Conservation (phyloP, 345 rosid species). For the Clausena lansium region DNA sequence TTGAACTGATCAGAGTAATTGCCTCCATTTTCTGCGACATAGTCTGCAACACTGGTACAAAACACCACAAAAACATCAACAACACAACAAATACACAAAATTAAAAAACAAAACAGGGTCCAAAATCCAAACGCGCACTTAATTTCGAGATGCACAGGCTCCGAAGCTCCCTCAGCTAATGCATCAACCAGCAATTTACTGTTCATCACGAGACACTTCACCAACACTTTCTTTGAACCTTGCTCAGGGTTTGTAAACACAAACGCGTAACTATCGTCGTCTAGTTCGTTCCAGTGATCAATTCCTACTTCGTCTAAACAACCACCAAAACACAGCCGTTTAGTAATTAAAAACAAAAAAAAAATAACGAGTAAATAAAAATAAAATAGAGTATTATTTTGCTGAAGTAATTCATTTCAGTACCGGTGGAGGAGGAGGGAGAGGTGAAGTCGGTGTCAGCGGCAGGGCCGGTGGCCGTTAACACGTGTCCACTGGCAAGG, state of each 20-base stretch:
- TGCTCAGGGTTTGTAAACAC: conserved; percentile 56
- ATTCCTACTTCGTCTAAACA: conserved; percentile 67
- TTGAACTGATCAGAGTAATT: conserved; percentile 59
- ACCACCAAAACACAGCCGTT: conserved; percentile 12
- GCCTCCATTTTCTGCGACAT: conserved; percentile 39
- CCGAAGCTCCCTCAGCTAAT: conserved; percentile 43
- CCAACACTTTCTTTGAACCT: conserved; percentile 49
- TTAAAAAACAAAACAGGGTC: neutral
- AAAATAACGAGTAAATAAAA: too few species aligned
- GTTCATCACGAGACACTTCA: conserved; percentile 67
- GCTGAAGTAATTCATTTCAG: neutral
- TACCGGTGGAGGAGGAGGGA: conserved; percentile 46
- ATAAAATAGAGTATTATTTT: too few species aligned
- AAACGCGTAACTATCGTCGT: conserved; percentile 61
- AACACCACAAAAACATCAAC: neutral
- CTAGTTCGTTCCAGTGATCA: conserved; percentile 72
- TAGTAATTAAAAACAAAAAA: neutral
- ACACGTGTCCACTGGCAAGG: conserved; percentile 61
- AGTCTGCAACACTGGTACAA: conserved; percentile 52
- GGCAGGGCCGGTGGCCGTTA: conserved; percentile 63
- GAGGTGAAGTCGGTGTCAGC: conserved; percentile 62
- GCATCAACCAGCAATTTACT: conserved; percentile 64
- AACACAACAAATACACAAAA: neutral
- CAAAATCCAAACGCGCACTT: conserved; percentile 35
- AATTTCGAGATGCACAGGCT: conserved; percentile 68